A percentile compares a stretch with the other conserved stretches of the same genome.
These are phyloP conservation scores for Plasmodium falciparum DNA, from an alignment of 169 alveolate genomes.

Conservation along the genomic window DNA sequence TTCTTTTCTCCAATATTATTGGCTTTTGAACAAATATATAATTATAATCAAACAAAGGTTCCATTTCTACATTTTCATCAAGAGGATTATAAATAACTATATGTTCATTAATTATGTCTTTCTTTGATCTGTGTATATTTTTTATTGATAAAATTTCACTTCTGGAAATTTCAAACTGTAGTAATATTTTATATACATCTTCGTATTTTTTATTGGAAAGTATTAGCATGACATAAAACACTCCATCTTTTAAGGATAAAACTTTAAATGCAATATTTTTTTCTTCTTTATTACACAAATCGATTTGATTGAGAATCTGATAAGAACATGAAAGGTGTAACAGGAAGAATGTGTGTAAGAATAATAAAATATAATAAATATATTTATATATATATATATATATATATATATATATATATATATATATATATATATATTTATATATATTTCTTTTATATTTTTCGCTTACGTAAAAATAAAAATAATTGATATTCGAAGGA, in stretches of 20 bases:
- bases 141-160: slow-evolving; percentile 22
- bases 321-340: not conserved
- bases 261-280: slow-evolving; percentile 33
- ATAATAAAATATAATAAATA: not conserved
- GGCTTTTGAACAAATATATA: slow-evolving; percentile 60
- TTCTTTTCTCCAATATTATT: slow-evolving; percentile 43
- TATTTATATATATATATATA: not conserved
- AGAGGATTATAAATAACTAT: slow-evolving; percentile 60
- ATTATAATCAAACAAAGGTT: slow-evolving; percentile 48
- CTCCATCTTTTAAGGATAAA: slow-evolving; percentile 54
- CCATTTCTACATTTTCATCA: slow-evolving; percentile 66
- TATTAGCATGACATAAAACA: slow-evolving; percentile 32
- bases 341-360: not conserved
- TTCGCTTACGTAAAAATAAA: slow-evolving; percentile 60
- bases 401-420: not conserved
- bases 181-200: slow-evolving; percentile 62
- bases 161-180: slow-evolving; percentile 60
- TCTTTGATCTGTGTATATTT: slow-evolving; percentile 49
- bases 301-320: slow-evolving; percentile 33
- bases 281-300: slow-evolving; percentile 45
- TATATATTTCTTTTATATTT: not conserved
- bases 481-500: slow-evolving; percentile 3
- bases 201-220: slow-evolving; percentile 69
- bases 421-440: not conserved
- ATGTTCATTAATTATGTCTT: slow-evolving; percentile 54